These are phyloP conservation scores for Candida stauntonica DNA, from an alignment of 805 yeast genomes.

Conservation along the genomic window DNA sequence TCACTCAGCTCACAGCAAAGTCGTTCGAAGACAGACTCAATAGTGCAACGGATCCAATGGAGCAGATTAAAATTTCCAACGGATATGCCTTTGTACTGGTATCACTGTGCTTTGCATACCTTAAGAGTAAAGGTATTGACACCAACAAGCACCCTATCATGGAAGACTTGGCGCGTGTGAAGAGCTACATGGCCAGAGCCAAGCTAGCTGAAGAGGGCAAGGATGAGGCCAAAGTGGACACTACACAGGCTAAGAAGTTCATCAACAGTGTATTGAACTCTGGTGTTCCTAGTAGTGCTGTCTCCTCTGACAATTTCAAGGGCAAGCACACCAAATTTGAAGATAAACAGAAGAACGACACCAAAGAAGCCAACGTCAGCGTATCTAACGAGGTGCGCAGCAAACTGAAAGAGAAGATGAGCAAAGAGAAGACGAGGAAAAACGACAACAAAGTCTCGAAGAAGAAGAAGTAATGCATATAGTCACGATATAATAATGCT, in stretches of 20 bases:
- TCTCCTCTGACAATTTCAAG: constrained; percentile 46
- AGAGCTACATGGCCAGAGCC: constrained; percentile 59
- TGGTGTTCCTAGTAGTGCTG: constrained; percentile 45
- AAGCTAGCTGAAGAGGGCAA: constrained; percentile 26
- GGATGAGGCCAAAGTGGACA: constrained; percentile 24
- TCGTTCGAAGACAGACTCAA: constrained; percentile 37
- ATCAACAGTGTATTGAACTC: constrained; percentile 42
- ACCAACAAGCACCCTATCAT: constrained; percentile 57
- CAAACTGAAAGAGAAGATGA: constrained; percentile 8
- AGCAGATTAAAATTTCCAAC: constrained; percentile 23
- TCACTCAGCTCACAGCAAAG: constrained; percentile 35
- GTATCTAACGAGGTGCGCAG: constrained; percentile 4
- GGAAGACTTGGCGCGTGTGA: constrained; percentile 62
- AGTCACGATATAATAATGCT: too few relatives aligned
- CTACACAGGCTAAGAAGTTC: constrained; percentile 42
- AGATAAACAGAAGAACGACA: constrained; percentile 19
- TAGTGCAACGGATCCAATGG: constrained; percentile 20
- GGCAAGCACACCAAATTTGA: constrained; percentile 51
- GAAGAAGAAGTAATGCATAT: neutral
- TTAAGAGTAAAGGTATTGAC: constrained; percentile 55
- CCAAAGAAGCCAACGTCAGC: neutral
- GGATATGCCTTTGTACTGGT: constrained; percentile 38
- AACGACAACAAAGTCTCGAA: constrained; percentile 5
- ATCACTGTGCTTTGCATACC: constrained; percentile 54
- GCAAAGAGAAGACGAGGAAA: constrained; percentile 3